Base-by-base conservation (phyloP, 345 rosid species). In the Populus pruinosa region DNA sequence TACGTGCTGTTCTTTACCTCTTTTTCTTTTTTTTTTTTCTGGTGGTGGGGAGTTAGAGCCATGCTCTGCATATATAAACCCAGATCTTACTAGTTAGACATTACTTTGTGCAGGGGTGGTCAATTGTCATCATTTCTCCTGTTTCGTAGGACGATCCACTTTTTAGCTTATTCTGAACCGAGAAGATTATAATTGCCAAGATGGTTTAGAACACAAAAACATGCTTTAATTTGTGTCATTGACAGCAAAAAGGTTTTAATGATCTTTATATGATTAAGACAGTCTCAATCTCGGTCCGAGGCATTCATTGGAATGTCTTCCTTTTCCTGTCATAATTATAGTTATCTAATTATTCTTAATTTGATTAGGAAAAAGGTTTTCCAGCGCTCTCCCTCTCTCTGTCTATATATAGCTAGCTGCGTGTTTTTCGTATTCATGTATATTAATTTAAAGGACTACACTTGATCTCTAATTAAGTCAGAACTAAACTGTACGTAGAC, bases 201-300 rank as follows among this genome's bases (percentile, higher is more conserved):
- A 66, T 73, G 36, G 70, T 78, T 76, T 23, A 67, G 65, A 69
- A 59, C 81, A 27, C 73, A 50, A 73, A 67, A 71, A 70, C 78
- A 73, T 69, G 72, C 81, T 82, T 71, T 56, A 68, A 14, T 61
- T 36, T 73, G 67, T 71, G 64, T 73, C 82, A 68, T 77, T 55
- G 29, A 75, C 79, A 85, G 74, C 63, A 56, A 82, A 79, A 85
- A 77, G 82, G 78, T 39, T 62, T 56, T 73, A 70, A 73, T 81
- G 23, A 78, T 77, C 47, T 35, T 65, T 49, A 2, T 16, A 39
- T 61, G 38, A 73, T 61, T 62, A 73, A 31, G 31, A n/a, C 43
- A 31, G 74, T 50, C n/a, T 49, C 35, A 0, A 25, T 29, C 63
- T 1, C 9, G 6, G 62, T 20, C 23, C 4, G 12, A 21, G 4